A percentile compares a stretch with the other conserved stretches of the same genome.
Evolutionary conservation across 148 eudicot genomes (phyloP).

Genomic region (Polygonum maritimum): DNA sequence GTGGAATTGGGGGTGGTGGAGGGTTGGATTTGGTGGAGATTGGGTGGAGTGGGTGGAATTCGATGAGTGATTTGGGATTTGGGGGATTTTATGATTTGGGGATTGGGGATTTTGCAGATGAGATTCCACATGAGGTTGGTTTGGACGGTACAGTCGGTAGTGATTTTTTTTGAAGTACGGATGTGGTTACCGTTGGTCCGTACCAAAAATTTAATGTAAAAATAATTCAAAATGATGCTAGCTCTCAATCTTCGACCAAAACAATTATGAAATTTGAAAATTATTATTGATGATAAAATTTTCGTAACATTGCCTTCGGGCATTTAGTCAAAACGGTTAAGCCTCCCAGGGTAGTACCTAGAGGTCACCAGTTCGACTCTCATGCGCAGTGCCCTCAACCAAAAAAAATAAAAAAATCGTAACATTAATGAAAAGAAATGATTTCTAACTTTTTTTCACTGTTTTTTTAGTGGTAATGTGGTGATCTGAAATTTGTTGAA

Average conservation of each 20-base stretch:
- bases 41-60: constrained; percentile 5
- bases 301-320: too few relatives aligned
- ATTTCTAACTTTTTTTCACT: too few relatives aligned
- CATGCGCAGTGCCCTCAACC: too few relatives aligned
- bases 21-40: not conserved
- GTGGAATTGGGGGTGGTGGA: not conserved
- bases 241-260: not conserved
- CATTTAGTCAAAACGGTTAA: too few relatives aligned
- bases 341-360: too few relatives aligned
- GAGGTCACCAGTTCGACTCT: too few relatives aligned
- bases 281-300: too few relatives aligned
- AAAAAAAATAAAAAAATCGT: too few relatives aligned
- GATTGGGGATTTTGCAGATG: not conserved
- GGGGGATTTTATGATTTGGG: not conserved
- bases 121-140: not conserved
- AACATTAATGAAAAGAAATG: too few relatives aligned
- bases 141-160: not conserved
- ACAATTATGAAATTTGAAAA: too few relatives aligned
- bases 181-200: not conserved
- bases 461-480: too few relatives aligned
- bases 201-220: not conserved
- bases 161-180: not conserved
- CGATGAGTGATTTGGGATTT: not conserved
- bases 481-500: too few relatives aligned
- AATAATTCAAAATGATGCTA: not conserved